Conservation (phyloP, 164 flowering plant species). For the Hamamelis virginiana region DNA sequence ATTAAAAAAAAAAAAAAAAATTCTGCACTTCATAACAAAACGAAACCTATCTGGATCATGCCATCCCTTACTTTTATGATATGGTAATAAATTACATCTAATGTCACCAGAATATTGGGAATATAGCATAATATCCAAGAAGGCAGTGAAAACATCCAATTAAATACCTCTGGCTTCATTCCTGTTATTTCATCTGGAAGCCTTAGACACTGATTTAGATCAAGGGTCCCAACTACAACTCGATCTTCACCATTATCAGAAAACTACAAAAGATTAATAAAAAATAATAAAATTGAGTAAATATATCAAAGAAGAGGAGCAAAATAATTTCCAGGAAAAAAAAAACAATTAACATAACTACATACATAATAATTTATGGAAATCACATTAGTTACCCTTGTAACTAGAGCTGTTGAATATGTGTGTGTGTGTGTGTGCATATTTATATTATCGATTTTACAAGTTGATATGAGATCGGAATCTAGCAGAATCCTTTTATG, state of each 20-base stretch:
- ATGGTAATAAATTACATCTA: no score
- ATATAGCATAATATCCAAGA: background rate
- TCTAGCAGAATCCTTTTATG: no score
- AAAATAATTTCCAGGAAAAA: background rate
- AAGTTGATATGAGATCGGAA: no score
- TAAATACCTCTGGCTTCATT: slow-evolving; percentile 70
- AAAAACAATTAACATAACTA: background rate
- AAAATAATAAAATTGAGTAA: background rate
- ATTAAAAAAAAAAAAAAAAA: no score
- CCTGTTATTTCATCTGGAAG: slow-evolving; percentile 93
- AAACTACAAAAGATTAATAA: slow-evolving; percentile 44
- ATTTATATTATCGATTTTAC: no score
- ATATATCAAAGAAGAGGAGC: background rate
- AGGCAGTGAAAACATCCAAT: background rate
- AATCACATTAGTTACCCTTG: background rate
- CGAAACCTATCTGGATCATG: no score
- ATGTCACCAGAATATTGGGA: no score
- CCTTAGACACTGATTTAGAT: slow-evolving; percentile 74
- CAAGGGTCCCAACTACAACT: slow-evolving; percentile 87
- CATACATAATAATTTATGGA: background rate
- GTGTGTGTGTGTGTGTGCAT: no score
- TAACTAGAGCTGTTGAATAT: no score
- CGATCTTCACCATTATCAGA: slow-evolving; percentile 62
- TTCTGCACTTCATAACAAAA: no score
- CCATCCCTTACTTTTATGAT: no score